Percentiles rank a stretch among this genome's conserved stretches.
These are phyloP conservation scores for Ceratocystis albifundus DNA, from an alignment of 2,329 filamentous ascomycete species.

Conservation along the genomic window DNA sequence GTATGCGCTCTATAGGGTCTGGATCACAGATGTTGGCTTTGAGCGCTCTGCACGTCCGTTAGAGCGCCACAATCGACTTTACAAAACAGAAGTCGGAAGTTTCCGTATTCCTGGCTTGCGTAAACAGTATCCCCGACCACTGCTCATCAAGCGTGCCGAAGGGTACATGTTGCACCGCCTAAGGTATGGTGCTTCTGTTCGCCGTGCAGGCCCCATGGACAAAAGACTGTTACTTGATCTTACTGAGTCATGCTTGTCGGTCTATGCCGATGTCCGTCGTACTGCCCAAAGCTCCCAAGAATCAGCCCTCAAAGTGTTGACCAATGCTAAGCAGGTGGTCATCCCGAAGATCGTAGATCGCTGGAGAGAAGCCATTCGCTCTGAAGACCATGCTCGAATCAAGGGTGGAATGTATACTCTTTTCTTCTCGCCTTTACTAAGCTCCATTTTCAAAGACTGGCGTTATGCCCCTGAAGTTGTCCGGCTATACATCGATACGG, in stretches of 20 bases:
- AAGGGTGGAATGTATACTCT: slow-evolving; percentile 91
- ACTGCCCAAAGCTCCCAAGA: slow-evolving; percentile 87
- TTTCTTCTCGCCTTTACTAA: slow-evolving; percentile 75
- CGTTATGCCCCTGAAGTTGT: slow-evolving; percentile 85
- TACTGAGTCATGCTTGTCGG: slow-evolving; percentile 75
- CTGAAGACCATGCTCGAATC: slow-evolving; percentile 77
- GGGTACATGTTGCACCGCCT: slow-evolving; percentile 91
- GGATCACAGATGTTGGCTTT: slow-evolving; percentile 96
- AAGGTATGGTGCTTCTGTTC: slow-evolving; percentile 80
- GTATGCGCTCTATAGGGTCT: slow-evolving; percentile 84
- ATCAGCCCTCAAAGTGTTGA: slow-evolving; percentile 81
- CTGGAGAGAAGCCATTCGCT: slow-evolving; percentile 64
- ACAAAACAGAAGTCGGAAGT: slow-evolving; percentile 74
- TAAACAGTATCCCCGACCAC: slow-evolving; percentile 81
- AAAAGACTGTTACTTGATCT: slow-evolving; percentile 74
- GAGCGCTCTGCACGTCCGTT: slow-evolving; percentile 89
- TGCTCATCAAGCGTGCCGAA: slow-evolving; percentile 86
- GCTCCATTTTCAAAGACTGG: slow-evolving; percentile 86
- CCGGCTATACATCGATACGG: slow-evolving; percentile 78
- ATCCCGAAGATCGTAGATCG: slow-evolving; percentile 76
- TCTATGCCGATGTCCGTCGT: slow-evolving; percentile 90
- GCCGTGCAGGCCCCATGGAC: slow-evolving; percentile 83
- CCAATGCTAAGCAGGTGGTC: slow-evolving; percentile 76
- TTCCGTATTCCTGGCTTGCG: slow-evolving; percentile 91
- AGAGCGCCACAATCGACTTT: slow-evolving; percentile 72